A percentile compares a stretch with the other conserved stretches of the same genome.
These are phyloP conservation scores for Sporothrix globosa DNA, from an alignment of 2,329 filamentous ascomycete species.

Conservation along the genomic window DNA sequence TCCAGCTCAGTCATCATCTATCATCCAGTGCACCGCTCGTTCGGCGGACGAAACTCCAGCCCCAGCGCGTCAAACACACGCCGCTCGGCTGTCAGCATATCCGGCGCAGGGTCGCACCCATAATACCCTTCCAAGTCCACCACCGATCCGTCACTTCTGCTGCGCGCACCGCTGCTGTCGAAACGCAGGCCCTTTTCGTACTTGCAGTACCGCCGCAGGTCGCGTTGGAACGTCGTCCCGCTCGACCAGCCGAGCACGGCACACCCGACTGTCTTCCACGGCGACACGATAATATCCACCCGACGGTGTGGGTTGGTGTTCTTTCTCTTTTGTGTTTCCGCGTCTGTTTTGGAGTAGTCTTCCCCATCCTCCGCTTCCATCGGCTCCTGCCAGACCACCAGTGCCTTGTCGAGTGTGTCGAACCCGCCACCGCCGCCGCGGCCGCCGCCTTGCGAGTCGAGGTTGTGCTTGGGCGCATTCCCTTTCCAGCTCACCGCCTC, in stretches of 20 bases:
- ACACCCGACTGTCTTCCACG: constrained; percentile 87
- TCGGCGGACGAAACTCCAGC: constrained; percentile 66
- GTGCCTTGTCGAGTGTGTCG: constrained; percentile 85
- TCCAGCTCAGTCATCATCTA: constrained; percentile 37
- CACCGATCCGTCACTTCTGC: constrained; percentile 64
- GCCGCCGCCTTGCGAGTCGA: constrained; percentile 23
- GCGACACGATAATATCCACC: constrained; percentile 88
- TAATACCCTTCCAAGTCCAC: constrained; percentile 69
- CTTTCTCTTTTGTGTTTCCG: constrained; percentile 38
- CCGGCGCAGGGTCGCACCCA: constrained; percentile 54
- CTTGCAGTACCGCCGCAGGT: constrained; percentile 79
- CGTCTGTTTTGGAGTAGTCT: constrained; percentile 42
- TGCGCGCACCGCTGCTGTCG: constrained; percentile 83
- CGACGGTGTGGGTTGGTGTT: constrained; percentile 78
- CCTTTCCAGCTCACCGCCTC: constrained; percentile 58
- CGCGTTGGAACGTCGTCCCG: constrained; percentile 86
- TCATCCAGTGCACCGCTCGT: constrained; percentile 68
- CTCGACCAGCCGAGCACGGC: constrained; percentile 87
- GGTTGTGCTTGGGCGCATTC: constrained; percentile 39
- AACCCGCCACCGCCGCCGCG: constrained; percentile 63
- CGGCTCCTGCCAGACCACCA: constrained; percentile 89
- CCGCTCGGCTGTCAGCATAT: constrained; percentile 75
- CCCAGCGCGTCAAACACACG: constrained; percentile 78
- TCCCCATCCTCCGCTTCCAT: constrained; percentile 38
- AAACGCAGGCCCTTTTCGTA: constrained; percentile 77